Evolutionary conservation across 768 basidiomycete species (phyloP), one percentile per base, ranked within the genome.

Genomic region (Leccinum subtestaceum): DNA sequence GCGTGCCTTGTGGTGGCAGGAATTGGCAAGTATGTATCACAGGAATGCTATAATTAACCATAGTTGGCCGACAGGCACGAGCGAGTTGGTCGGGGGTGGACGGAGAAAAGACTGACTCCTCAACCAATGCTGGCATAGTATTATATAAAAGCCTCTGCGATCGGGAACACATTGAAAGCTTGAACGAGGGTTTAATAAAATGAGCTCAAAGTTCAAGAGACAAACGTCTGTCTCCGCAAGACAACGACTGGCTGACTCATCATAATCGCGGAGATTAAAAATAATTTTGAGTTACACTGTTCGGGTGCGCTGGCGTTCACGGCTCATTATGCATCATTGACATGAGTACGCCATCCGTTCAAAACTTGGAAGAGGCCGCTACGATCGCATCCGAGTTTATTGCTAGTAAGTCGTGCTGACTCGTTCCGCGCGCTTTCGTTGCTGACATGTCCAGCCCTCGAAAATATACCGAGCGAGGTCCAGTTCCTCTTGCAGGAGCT

Each of bases 391-490:
- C 80, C 21, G 81, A 82, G 60, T 82, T 77, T 62, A 77, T 82
- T 13, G 72, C 75, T 9, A 80, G 81, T 81, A 48, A 67, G 81
- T 68, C 4, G 2, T 43, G 11, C n/a, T 15, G 5, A 7, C 2
- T 36, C 10, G 3, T 43, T 34, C 3, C n/a, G 5, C 38, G 27
- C 48, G 10, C n/a, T 17, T 31, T 40, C 32, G 10, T 29, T 23
- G 17, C 45, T 43, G 52, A 25, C 12, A 12, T 31, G 19, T 29
- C 17, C 62, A 82, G 81, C 78, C 53, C 74, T 82, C 19, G 81
- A 82, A 57, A 82, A 82, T 61, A 69, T 82, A 58, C 81, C 81
- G 1, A 76, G 74, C 32, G 81, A 82, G 65, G 72, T 82, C 9
- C 77, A 78, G 25, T 76, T 75, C 60, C 71, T 82, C 17, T 72